Evolutionary conservation across 148 eudicot genomes (phyloP).

Genomic region (Pharnaceum exiguum): DNA sequence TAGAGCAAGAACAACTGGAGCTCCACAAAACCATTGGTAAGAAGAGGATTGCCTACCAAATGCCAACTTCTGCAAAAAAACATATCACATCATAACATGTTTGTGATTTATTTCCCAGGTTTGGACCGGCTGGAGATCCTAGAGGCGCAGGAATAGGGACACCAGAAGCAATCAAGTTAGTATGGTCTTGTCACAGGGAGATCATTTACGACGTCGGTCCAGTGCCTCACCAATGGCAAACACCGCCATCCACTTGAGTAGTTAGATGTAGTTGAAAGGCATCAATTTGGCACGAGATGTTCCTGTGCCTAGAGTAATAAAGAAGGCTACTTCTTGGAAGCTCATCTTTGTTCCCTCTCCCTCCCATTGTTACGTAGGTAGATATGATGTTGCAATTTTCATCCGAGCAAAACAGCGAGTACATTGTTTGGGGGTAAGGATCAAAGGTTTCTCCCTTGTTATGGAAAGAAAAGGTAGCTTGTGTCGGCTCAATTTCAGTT

Average conservation of each 20-base stretch:
- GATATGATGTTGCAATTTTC: too few species aligned
- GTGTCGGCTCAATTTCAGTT: too few species aligned
- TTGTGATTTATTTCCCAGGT: conserved; percentile 38
- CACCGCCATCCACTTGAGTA: conserved; percentile 54
- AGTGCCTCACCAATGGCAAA: conserved; percentile 63
- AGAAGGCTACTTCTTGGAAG: too few species aligned
- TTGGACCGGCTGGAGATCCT: conserved; percentile 98
- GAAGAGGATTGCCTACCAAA: background rate
- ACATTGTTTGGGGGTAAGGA: too few species aligned
- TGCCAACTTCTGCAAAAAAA: background rate
- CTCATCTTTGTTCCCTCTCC: too few species aligned
- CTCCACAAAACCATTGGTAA: conserved; percentile 98
- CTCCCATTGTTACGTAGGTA: too few species aligned
- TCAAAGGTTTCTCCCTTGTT: too few species aligned
- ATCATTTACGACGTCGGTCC: conserved; percentile 90
- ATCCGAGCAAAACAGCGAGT: too few species aligned
- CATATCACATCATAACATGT: background rate
- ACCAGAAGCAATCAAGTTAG: conserved; percentile 95
- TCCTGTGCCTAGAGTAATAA: too few species aligned
- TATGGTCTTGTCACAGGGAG: conserved; percentile 98
- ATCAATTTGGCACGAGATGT: background rate
- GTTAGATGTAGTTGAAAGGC: background rate
- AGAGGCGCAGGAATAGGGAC: conserved; percentile 99
- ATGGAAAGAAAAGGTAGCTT: too few species aligned
- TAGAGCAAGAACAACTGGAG: conserved; percentile 98